Base-by-base conservation (phyloP, 768 basidiomycete genomes). In the Serendipita vermifera region DNA sequence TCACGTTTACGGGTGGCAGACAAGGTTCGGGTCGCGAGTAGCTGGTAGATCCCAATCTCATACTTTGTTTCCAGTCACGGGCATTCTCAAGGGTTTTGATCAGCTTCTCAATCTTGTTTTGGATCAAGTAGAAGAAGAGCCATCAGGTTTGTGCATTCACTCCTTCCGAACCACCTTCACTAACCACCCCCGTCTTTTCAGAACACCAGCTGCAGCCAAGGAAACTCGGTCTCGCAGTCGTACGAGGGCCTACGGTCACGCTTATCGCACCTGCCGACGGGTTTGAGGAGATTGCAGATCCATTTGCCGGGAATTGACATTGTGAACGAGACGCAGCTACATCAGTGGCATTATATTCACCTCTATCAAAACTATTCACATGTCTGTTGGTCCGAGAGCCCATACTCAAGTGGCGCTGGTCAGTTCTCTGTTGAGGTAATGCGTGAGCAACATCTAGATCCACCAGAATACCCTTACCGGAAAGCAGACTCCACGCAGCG, bases 1-100 rank as follows among this genome's bases (percentile, higher is more conserved):
- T 98, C 65, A 97, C 96, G 70, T 98, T 99, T 66, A 90, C 90
- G n/a, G 96, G 96, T 39, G 94, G 94, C 35, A 74, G 96, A 36
- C 92, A 99, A 79, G 92, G 93, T 88, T 59, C 53, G 64, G 64
- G 26, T 39, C 33, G 38, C 53, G 27, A 32, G 5, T 27, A 55
- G 41, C 40, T 60, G 26, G 27, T 56, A 59, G 55, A 46, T 48
- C 38, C 9, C 36, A 2, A 20, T 36, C 29, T 58, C 15, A 20
- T 31, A 36, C 32, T 17, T 27, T 14, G 15, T 32, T 53, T 20
- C 20, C 63, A 97, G 94, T 97, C 54, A 86, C 80, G 5, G 96
- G 96, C 2, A 77, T 87, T 15, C 70, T 99, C 60, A 99, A 99
- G 70, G 96, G 96, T 24, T 98, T 81, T 64, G 96, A 98, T 70